Base-by-base conservation (phyloP, 306 rosid species). In the Potentilla sterilis region DNA sequence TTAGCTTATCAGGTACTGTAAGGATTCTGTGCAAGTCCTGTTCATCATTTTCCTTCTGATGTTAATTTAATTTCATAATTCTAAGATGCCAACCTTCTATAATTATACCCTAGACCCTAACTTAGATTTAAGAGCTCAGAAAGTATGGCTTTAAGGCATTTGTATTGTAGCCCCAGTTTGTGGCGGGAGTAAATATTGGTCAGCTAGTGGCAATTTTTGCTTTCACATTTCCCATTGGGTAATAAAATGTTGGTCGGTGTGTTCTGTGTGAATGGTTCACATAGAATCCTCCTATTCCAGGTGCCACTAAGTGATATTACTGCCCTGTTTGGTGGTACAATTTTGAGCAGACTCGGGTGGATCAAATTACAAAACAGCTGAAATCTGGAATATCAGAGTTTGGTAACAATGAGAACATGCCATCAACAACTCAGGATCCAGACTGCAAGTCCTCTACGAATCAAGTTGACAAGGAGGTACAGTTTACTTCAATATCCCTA, bases 1-100 rank as follows among this genome's bases (percentile, higher is more conserved):
- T 85, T 89, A 70, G 98, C 98, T 75, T 86, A 89, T 89, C 93
- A 95, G 97, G 98, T 93, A 73, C 77, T 77, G 51, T 37, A 55
- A 72, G 67, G 19, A 77, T 78, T 65, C 64, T 68, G 72, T 82
- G 81, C 61, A 49, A 54, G 70, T 63, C 41, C 24, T 65, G 51
- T 70, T 82, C 51, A 41, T 76, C 38, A 22, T 58, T 32, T 57
- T 72, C 40, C 40, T 10, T 72, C 14, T 38, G 51, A 40, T 40
- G 12, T 42, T 22, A 21, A 21, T 9, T 54, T 72, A 38, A 12
- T 21, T 13, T 14, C 22, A 7, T 40, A 40, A 43, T 55, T 22
- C 22, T 21, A 21, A 7, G 52, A 72, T 40, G 34, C 32, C 28
- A 7, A 21, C 49, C 52, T 12, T 66, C 8, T 4, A 18, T 46